phyloP scores from a whole-genome alignment of 2,329 filamentous ascomycete genomes.

The Trichophyton mentagrophytes region DNA sequence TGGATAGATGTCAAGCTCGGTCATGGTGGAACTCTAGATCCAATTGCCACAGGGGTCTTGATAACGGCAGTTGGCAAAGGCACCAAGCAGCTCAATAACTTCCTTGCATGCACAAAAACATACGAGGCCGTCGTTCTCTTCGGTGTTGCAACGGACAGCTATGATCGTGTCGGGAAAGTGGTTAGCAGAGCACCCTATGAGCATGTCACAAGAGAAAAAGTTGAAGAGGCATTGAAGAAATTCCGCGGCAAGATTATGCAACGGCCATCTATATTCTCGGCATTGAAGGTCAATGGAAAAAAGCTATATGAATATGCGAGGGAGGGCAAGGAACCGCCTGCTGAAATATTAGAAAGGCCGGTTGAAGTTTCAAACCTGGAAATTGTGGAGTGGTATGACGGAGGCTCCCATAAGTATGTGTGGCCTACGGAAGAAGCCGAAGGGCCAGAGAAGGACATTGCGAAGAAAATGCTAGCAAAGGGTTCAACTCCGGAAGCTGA shows the following conservation, averaged over 20 bases:
- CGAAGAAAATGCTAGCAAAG: slow-evolving; percentile 49
- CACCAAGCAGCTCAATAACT: slow-evolving; percentile 68
- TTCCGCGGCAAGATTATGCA: slow-evolving; percentile 81
- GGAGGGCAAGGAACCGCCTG: slow-evolving; percentile 72
- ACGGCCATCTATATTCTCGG: slow-evolving; percentile 83
- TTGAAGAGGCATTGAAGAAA: slow-evolving; percentile 60
- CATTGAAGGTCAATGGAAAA: slow-evolving; percentile 85
- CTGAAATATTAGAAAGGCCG: slow-evolving; percentile 67
- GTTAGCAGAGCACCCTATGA: slow-evolving; percentile 62
- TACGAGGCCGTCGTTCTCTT: slow-evolving; percentile 88
- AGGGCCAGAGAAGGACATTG: slow-evolving; percentile 60
- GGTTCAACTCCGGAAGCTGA: slow-evolving; percentile 16
- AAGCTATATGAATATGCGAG: slow-evolving; percentile 91
- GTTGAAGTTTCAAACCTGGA: slow-evolving; percentile 69
- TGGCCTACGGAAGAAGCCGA: slow-evolving; percentile 73
- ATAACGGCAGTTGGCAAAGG: slow-evolving; percentile 78
- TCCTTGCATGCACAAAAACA: slow-evolving; percentile 79
- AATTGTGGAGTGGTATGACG: slow-evolving; percentile 70
- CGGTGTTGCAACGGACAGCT: slow-evolving; percentile 82
- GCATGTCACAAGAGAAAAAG: slow-evolving; percentile 64
- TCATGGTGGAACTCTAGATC: slow-evolving; percentile 90
- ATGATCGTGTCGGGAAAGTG: slow-evolving; percentile 76
- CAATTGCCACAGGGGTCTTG: slow-evolving; percentile 82
- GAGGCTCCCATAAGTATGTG: slow-evolving; percentile 62
- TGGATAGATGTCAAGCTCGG: slow-evolving; percentile 75